Conservation (phyloP, 2,329 filamentous ascomycete genomes). For the Colletotrichum plurivorum region DNA sequence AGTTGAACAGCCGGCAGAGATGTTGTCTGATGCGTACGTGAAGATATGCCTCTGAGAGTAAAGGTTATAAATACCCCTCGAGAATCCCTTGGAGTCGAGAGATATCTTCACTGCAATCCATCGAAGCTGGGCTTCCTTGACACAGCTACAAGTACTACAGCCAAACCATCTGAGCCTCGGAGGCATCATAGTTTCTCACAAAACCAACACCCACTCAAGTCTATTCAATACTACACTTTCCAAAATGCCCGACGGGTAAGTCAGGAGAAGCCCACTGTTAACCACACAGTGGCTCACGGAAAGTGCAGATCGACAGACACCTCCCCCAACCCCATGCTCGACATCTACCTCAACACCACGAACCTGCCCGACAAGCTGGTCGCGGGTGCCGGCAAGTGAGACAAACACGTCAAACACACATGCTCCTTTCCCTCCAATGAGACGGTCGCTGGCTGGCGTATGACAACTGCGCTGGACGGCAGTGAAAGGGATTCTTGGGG, state of each 20-base stretch:
- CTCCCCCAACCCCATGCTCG: neutral
- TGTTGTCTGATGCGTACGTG: neutral
- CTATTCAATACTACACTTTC: neutral
- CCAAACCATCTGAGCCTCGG: neutral
- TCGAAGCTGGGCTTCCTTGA: slow-evolving; percentile 17
- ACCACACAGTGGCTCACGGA: neutral
- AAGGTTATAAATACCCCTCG: slow-evolving; percentile 12
- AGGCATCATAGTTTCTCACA: neutral
- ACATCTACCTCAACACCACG: neutral
- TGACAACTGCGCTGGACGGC: neutral
- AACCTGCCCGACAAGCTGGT: neutral
- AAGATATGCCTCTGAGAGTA: neutral
- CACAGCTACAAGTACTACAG: neutral
- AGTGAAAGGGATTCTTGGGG: neutral
- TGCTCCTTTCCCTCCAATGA: neutral
- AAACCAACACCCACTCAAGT: neutral
- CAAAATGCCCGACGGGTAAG: slow-evolving; percentile 3
- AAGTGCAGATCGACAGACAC: neutral
- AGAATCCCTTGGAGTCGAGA: neutral
- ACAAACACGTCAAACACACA: too few relatives aligned
- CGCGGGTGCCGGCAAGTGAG: neutral
- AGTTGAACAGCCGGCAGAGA: neutral
- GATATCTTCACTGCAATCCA: neutral
- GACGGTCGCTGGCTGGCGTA: neutral
- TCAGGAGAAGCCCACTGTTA: too few relatives aligned